phyloP scores from a whole-genome alignment of 129 eudicot species.

The Helianthus tuberosus region DNA sequence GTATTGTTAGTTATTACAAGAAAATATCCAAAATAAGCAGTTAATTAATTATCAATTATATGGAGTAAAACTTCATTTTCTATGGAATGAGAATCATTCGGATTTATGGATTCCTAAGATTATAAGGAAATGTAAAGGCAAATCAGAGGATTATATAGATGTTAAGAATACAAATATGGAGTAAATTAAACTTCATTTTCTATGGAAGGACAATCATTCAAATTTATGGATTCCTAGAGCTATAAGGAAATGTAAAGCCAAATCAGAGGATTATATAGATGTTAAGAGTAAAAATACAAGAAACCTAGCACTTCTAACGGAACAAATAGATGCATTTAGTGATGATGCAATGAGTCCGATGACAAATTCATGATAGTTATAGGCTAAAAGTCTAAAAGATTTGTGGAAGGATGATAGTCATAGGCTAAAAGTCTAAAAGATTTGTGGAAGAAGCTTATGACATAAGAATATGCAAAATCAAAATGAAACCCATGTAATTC shows the following conservation, averaged over 20 bases:
- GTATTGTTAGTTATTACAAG: neutral
- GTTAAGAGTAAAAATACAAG: slow-evolving; percentile 12
- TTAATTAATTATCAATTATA: neutral
- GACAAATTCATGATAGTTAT: slow-evolving; percentile 3
- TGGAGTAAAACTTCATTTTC: slow-evolving; percentile 11
- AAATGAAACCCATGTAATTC: neutral
- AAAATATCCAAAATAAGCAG: neutral
- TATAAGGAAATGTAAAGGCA: neutral
- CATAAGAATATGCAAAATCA: neutral
- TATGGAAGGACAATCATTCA: neutral
- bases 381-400: neutral
- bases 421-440: neutral
- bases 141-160: neutral
- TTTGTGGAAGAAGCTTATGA: slow-evolving; percentile 5
- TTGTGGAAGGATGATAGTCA: neutral
- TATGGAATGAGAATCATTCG: neutral
- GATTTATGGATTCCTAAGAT: neutral
- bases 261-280: neutral
- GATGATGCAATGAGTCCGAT: neutral
- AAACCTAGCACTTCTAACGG: neutral
- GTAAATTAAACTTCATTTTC: slow-evolving; percentile 11
- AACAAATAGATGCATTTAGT: neutral
- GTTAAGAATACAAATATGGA: neutral
- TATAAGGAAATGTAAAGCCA: neutral
- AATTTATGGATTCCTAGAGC: neutral